Conservation (phyloP, 352 stramenopile species). For the Phytophthora sp. region DNA sequence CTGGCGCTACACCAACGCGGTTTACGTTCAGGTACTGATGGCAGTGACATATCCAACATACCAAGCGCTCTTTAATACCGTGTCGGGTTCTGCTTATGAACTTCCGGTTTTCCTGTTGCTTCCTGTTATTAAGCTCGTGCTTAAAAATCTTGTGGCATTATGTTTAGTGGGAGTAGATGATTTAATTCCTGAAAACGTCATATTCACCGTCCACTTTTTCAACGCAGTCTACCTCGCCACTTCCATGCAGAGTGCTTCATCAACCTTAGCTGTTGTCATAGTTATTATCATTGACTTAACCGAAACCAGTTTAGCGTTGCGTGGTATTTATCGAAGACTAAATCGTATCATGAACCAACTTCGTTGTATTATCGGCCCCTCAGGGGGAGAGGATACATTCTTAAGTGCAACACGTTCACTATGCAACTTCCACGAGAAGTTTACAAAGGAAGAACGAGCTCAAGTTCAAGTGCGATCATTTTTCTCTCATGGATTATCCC, state of each 20-base stretch:
- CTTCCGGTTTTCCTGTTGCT: slow-evolving; percentile 25
- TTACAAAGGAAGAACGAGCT: slow-evolving; percentile 11
- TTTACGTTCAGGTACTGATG: slow-evolving; percentile 16
- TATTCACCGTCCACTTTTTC: slow-evolving; percentile 39
- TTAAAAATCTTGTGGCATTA: slow-evolving; percentile 29
- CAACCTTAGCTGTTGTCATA: not conserved
- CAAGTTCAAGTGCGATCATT: slow-evolving; percentile 18
- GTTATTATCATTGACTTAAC: slow-evolving; percentile 16
- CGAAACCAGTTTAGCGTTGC: not conserved
- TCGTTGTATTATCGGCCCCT: not conserved
- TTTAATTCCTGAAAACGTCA: slow-evolving; percentile 24
- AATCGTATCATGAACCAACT: slow-evolving; percentile 14
- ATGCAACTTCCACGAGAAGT: slow-evolving; percentile 14
- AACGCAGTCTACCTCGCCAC: slow-evolving; percentile 33
- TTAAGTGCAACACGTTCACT: slow-evolving; percentile 2
- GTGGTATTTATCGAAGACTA: slow-evolving; percentile 5
- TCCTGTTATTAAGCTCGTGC: slow-evolving; percentile 25
- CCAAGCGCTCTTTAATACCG: slow-evolving; percentile 19
- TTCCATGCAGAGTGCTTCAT: slow-evolving; percentile 27
- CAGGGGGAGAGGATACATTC: not conserved
- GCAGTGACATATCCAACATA: slow-evolving; percentile 30
- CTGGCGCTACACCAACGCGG: not conserved
- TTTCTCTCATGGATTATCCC: slow-evolving; percentile 8
- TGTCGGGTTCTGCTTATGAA: slow-evolving; percentile 18
- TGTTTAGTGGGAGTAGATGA: slow-evolving; percentile 15